phyloP scores from a whole-genome alignment of 2,329 filamentous ascomycete species.

The Chlorencoelia australis region DNA sequence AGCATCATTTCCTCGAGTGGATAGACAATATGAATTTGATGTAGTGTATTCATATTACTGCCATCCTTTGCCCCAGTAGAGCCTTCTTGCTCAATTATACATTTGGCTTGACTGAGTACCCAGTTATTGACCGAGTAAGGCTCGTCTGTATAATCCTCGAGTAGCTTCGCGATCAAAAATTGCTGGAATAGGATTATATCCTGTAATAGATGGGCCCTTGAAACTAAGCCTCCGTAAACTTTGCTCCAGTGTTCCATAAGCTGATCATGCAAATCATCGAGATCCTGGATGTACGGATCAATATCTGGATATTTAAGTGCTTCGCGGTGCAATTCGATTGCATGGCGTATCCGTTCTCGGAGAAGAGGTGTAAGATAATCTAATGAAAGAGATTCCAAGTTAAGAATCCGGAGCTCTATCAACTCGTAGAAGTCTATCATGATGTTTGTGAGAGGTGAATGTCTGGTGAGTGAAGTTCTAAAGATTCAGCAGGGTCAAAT shows the following conservation, averaged over 20 bases:
- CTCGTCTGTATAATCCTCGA: background rate
- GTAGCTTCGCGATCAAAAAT: background rate
- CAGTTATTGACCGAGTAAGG: background rate
- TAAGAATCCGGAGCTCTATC: background rate
- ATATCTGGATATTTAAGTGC: background rate
- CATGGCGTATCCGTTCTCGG: background rate
- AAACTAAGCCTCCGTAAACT: background rate
- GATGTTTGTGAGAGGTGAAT: background rate
- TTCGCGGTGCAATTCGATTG: background rate
- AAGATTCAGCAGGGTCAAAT: background rate
- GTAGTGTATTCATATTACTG: background rate
- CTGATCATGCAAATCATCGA: background rate
- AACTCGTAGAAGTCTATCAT: background rate
- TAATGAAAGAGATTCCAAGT: background rate
- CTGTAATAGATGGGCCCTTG: background rate
- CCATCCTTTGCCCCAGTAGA: background rate
- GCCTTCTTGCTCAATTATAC: background rate
- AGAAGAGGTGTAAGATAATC: background rate
- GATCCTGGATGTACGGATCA: background rate
- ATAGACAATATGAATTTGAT: background rate
- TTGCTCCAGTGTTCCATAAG: background rate
- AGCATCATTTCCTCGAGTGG: background rate
- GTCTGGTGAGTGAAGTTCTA: background rate
- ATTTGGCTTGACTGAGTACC: background rate
- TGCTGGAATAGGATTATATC: background rate